phyloP scores from a whole-genome alignment of 176 grass and related monocot species.

The Hsuehochloa calcarea region DNA sequence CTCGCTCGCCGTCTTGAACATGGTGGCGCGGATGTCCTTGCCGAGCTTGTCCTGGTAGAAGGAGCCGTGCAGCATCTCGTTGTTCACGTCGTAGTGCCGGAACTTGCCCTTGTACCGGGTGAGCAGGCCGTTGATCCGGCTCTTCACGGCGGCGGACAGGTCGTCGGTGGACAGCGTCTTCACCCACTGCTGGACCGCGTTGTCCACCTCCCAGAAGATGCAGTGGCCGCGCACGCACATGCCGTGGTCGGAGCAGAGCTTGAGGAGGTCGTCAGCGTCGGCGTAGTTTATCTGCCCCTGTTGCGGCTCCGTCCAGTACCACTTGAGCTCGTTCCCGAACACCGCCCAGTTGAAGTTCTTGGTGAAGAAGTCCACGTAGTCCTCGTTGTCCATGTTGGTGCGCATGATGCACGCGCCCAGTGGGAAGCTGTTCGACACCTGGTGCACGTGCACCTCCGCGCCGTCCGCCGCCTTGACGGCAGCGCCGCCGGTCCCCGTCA shows the following conservation, averaged over 20 bases:
- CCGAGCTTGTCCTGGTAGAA: conserved; percentile 90
- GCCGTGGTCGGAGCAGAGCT: conserved; percentile 68
- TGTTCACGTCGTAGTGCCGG: conserved; percentile 85
- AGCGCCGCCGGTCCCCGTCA: conserved; percentile 11
- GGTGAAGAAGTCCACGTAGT: conserved; percentile 76
- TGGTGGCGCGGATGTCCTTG: conserved; percentile 47
- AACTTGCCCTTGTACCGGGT: conserved; percentile 81
- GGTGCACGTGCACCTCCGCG: conserved; percentile 48
- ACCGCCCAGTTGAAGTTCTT: conserved; percentile 92
- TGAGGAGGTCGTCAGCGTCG: conserved; percentile 83
- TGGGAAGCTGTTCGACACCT: conserved; percentile 80
- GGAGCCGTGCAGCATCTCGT: conserved; percentile 91
- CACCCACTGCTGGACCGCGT: conserved; percentile 69
- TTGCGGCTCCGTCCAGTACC: conserved; percentile 91
- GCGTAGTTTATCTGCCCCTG: conserved; percentile 60
- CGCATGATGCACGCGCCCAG: conserved; percentile 78
- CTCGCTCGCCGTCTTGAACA: conserved; percentile 65
- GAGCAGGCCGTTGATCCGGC: conserved; percentile 55
- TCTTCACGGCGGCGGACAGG: conserved; percentile 48
- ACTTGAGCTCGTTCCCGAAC: conserved; percentile 95
- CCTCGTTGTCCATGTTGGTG: conserved; percentile 93
- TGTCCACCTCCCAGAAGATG: conserved; percentile 91
- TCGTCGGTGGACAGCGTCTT: conserved; percentile 50
- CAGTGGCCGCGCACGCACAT: conserved; percentile 71
- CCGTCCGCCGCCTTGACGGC: not conserved